Evolutionary conservation across 139 green algal species (phyloP).

Genomic region (Coelastrella sp.): DNA sequence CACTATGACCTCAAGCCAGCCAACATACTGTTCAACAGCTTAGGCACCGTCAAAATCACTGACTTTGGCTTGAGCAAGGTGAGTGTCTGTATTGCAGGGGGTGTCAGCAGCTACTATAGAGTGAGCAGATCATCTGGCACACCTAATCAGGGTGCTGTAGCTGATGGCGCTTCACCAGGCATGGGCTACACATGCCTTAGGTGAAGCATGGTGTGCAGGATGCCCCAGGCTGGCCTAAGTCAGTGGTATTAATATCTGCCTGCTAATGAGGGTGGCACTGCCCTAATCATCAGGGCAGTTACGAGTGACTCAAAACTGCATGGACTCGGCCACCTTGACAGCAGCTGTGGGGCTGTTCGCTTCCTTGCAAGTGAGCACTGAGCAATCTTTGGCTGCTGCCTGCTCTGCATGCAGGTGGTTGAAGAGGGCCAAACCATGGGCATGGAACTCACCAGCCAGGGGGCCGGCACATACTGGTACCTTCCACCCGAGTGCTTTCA

Average conservation of each 20-base stretch:
- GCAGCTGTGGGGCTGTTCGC: too few relatives aligned
- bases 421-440: constrained; percentile 81
- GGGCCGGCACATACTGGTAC: constrained; percentile 96
- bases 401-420: constrained; percentile 61
- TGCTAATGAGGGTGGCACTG: too few relatives aligned
- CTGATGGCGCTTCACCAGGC: background rate
- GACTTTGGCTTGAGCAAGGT: constrained; percentile 97
- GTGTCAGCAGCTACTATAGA: background rate
- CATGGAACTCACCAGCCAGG: constrained; percentile 96
- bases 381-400: background rate
- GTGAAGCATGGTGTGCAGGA: too few relatives aligned
- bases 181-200: too few relatives aligned
- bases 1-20: constrained; percentile 96
- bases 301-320: too few relatives aligned
- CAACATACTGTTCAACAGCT: constrained; percentile 95
- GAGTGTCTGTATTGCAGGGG: background rate
- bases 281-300: background rate
- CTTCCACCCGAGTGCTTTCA: constrained; percentile 72
- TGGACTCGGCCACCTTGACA: too few relatives aligned
- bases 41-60: constrained; percentile 92
- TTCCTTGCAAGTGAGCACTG: background rate
- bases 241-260: too few relatives aligned
- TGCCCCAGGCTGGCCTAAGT: too few relatives aligned
- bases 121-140: background rate
- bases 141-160: background rate